Base-by-base conservation (phyloP, 257 asterid species). In the Datura wrightii region DNA sequence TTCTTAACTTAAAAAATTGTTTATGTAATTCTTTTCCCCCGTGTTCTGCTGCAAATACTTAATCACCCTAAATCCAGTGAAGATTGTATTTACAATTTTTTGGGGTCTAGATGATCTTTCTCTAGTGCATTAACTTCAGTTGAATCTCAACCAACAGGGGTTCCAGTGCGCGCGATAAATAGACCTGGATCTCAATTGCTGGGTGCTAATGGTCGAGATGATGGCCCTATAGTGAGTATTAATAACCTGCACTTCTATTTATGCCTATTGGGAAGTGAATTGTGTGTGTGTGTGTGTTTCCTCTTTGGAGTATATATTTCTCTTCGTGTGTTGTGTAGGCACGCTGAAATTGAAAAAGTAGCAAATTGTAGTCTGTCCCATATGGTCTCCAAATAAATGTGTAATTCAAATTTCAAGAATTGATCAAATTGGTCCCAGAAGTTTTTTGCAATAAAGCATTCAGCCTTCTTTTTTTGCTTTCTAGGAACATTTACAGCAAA, bases 161-260 rank as follows among this genome's bases (percentile, higher is more conserved):
- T 94, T 87, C 91, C 98, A 5, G 95, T 95, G 87, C 93, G 98
- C 67, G 98, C 96, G 39, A 94, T 94, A 85, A 94, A 94, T 87
- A 90, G 98, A 90, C 98, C 98, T 62, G 97, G 97, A 58, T 91
- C 98, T 10, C 98, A 93, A 89, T 84, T 93, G 89, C 90, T 94
- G 55, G 99, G 98, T 83, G 94, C 96, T 71, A 95, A 94, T 91
- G 99, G 97, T 85, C 95, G 99, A 86, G 99, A 97, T 93, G 99
- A 97, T 89, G 99, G 99, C 31, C 95, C 94, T 81, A 80, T 91
- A 86, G 99, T 97, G 91, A 92, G 99, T 93, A 85, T 80, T 70
- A 79, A 37, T 78, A 13, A 34, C 79, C 16, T 2, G 8, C 66
- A 41, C 84, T 85, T 83, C 79, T 54, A 34, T 81, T 60, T 81